Conservation (phyloP, 164 flowering plant genomes). For the Dillenia suffruticosa region DNA sequence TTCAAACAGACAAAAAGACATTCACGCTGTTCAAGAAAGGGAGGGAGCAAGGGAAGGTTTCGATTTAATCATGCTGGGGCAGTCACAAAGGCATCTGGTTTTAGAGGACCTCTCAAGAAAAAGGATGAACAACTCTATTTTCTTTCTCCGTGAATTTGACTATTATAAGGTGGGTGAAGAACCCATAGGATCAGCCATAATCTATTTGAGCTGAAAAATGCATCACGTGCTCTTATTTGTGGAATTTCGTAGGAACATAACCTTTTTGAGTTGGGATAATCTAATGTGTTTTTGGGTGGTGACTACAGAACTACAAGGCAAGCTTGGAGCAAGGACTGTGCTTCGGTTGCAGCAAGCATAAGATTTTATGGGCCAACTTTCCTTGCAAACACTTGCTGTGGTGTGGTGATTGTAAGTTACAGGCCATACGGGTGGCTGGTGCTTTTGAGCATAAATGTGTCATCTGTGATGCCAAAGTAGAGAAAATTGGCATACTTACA, state of each 20-base stretch:
- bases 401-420: constrained; percentile 30
- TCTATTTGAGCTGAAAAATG: too few relatives aligned
- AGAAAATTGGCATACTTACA: constrained; percentile 11
- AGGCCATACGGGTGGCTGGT: constrained; percentile 14
- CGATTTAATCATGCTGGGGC: too few relatives aligned
- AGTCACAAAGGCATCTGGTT: constrained; percentile 11
- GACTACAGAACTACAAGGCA: constrained; percentile 25
- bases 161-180: constrained; percentile 27
- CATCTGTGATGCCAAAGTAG: constrained; percentile 28
- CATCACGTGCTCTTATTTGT: too few relatives aligned
- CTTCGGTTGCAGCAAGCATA: constrained; percentile 25
- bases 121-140: constrained; percentile 17
- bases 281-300: not conserved
- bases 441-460: constrained; percentile 28
- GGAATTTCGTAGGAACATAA: too few relatives aligned
- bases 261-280: not conserved
- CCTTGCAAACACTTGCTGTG: constrained; percentile 42
- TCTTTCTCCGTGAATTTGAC: constrained; percentile 31
- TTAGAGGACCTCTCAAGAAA: constrained; percentile 22
- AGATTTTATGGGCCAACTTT: constrained; percentile 29
- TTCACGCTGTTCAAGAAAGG: not conserved
- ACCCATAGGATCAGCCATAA: not conserved
- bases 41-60: not conserved
- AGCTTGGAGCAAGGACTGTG: constrained; percentile 22
- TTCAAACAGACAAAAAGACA: not conserved